These are phyloP conservation scores for Candida andamanensis DNA, from an alignment of 805 yeast species.

Conservation along the genomic window DNA sequence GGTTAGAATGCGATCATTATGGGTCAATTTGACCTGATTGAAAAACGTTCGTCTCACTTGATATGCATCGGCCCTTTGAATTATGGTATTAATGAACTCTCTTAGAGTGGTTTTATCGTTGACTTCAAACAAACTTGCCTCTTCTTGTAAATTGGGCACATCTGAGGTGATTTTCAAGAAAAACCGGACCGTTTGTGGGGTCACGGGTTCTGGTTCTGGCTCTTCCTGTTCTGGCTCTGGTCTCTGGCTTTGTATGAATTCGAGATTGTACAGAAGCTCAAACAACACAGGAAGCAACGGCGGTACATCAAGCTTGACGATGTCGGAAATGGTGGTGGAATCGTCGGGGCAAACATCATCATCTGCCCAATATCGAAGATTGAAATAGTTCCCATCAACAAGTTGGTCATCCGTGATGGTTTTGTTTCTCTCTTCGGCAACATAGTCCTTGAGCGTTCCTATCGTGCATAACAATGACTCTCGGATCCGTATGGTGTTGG, in stretches of 20 bases:
- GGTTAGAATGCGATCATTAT: conserved; percentile 5
- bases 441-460: conserved; percentile 14
- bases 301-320: conserved; percentile 21
- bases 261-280: conserved; percentile 8
- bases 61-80: conserved; percentile 16
- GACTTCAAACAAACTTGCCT: conserved; percentile 18
- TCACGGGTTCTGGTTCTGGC: conserved; percentile 1
- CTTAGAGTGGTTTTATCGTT: conserved; percentile 14
- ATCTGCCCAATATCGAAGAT: conserved; percentile 9
- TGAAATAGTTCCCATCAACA: conserved; percentile 11
- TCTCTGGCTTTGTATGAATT: neutral
- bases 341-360: conserved; percentile 7
- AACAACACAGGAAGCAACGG: conserved; percentile 18
- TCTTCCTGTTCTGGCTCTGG: neutral
- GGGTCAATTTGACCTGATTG: conserved; percentile 19
- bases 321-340: conserved; percentile 7
- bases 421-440: conserved; percentile 13
- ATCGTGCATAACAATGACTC: conserved; percentile 19
- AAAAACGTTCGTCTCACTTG: conserved; percentile 22
- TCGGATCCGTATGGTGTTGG: conserved; percentile 9
- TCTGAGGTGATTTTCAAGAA: conserved; percentile 13
- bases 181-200: conserved; percentile 3
- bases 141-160: conserved; percentile 13
- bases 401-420: conserved; percentile 4
- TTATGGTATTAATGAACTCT: conserved; percentile 17